Evolutionary conservation across 2,329 filamentous ascomycete species (phyloP).

Genomic region (Pleurostoma richardsiae): DNA sequence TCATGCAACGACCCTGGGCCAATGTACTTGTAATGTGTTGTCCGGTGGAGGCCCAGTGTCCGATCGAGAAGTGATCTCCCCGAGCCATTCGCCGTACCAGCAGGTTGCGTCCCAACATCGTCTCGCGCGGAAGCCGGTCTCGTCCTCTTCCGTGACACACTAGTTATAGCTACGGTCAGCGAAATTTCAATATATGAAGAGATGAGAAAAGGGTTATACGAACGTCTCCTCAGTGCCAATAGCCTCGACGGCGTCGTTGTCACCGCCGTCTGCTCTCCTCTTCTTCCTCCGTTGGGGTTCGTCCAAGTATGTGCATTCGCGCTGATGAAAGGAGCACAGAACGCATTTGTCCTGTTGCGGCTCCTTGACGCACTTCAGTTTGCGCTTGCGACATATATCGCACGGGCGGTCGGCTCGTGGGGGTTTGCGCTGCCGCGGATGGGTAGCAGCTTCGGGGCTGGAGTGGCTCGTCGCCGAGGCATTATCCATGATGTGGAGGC

Average conservation of each 20-base stretch:
- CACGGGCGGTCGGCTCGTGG: conserved; percentile 37
- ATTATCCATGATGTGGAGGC: conserved; percentile 9
- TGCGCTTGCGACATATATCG: conserved; percentile 61
- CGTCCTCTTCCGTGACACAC: background rate
- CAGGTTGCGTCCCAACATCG: conserved; percentile 7
- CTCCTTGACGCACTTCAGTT: conserved; percentile 61
- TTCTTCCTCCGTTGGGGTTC: conserved; percentile 51
- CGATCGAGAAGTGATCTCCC: conserved; percentile 14
- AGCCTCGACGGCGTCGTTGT: background rate
- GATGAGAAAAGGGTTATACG: background rate
- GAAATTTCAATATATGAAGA: too few species aligned
- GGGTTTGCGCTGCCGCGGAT: conserved; percentile 7
- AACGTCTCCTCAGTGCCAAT: background rate
- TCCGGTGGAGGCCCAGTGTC: conserved; percentile 13
- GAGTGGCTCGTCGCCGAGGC: conserved; percentile 10
- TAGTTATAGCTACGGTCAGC: background rate
- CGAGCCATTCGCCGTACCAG: background rate
- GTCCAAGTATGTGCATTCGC: conserved; percentile 62
- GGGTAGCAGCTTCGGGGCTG: conserved; percentile 9
- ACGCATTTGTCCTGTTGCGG: conserved; percentile 55
- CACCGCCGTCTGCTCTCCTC: conserved; percentile 17
- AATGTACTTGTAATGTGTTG: conserved; percentile 13
- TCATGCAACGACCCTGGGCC: conserved; percentile 18
- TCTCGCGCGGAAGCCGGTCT: conserved; percentile 12
- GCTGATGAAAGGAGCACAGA: conserved; percentile 61